Base-by-base conservation (phyloP, 108 stramenopile species). In the Epipyxis sp. region DNA sequence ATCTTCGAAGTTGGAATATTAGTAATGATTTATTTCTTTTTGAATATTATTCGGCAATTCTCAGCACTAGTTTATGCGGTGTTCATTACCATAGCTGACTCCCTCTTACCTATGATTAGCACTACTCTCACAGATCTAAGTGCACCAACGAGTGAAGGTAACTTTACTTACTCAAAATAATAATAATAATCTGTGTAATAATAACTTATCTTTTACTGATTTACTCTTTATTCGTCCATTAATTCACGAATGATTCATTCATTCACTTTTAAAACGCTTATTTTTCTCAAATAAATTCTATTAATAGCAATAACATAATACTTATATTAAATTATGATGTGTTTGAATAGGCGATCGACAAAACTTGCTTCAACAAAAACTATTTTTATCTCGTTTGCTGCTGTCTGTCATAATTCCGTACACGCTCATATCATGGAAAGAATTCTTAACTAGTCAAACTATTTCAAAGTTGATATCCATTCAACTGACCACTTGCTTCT, bases 321-420 rank as follows among this genome's bases (percentile, higher is more conserved):
- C n/a, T n/a, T n/a, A n/a, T n/a, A n/a, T n/a, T n/a, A n/a, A n/a
- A n/a, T n/a, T n/a, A n/a, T n/a, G n/a, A n/a, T n/a, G n/a, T n/a
- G n/a, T n/a, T n/a, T n/a, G n/a, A n/a, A n/a, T n/a, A n/a, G n/a
- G n/a, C n/a, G n/a, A 25, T 59, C 76, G 30, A 16, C 76, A 46
- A 30, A 27, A 35, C 20, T 35, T 10, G 27, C 10, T 58, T 20
- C 76, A 44, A 20, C 13, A 30, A 3, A 46, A 27, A 20, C 78
- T 42, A 61, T 78, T 86, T 42, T 40, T 59, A 25, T 65, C 84
- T 13, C 83, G 86, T 0, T 54, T 57, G 40, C 13, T 86, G 30
- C 85, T 85, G 69, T 84, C 85, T 27, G 83, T 83, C 42, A 54
- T 87, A 37, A 42, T 86, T 37, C 77, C 83, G 1, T 86, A 71